These are phyloP conservation scores for Cruciata laevipes DNA, from an alignment of 257 asterid genomes.

Conservation along the genomic window DNA sequence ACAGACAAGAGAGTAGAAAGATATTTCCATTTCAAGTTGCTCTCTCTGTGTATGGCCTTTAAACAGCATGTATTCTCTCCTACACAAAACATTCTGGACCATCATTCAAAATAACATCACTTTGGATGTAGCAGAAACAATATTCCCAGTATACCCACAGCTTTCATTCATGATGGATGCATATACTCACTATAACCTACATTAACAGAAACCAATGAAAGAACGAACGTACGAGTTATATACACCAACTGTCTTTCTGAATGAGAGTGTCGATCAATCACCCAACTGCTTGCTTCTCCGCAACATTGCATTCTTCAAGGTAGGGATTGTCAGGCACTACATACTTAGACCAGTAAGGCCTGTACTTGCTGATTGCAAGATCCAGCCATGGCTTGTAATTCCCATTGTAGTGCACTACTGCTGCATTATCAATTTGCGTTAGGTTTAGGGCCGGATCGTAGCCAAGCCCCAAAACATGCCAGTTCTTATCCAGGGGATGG, in stretches of 20 bases:
- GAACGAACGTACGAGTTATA: neutral
- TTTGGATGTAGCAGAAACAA: neutral
- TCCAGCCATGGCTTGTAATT: constrained; percentile 98
- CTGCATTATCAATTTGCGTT: constrained; percentile 75
- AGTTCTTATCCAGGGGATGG: constrained; percentile 68
- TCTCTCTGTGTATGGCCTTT: neutral
- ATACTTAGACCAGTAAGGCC: constrained; percentile 62
- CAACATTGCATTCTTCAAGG: neutral
- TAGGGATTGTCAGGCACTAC: neutral
- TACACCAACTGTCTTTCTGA: neutral
- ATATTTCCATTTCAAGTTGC: neutral
- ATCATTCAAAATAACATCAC: neutral
- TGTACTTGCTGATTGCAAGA: constrained; percentile 86
- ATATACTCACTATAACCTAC: neutral
- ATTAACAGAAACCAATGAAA: neutral
- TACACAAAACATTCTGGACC: neutral
- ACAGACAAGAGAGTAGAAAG: neutral
- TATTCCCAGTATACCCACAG: too few relatives aligned
- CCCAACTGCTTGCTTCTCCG: neutral
- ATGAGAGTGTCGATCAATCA: neutral
- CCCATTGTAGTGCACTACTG: constrained; percentile 89
- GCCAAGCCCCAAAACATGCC: constrained; percentile 98
- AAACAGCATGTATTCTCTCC: neutral
- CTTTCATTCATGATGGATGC: neutral
- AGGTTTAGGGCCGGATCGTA: constrained; percentile 90